A percentile compares a stretch with the other conserved stretches of the same genome.
These are phyloP conservation scores for Russula earlei DNA, from an alignment of 768 basidiomycete species.

Conservation along the genomic window DNA sequence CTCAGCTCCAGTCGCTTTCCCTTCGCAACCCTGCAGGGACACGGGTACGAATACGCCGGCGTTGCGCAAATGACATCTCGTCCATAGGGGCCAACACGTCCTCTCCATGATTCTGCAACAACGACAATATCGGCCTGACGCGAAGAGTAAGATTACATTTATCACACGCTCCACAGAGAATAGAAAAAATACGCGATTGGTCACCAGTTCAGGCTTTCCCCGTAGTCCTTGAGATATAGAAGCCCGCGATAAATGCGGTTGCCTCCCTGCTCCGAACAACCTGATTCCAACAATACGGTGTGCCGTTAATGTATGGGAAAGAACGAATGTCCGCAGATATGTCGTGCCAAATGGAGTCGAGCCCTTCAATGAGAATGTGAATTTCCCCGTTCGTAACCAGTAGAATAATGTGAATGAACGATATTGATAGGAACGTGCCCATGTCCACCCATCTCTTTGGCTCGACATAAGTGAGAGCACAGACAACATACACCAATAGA, in stretches of 20 bases:
- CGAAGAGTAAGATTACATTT: too few species aligned
- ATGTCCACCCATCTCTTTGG: too few species aligned
- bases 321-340: background rate
- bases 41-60: too few species aligned
- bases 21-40: too few species aligned
- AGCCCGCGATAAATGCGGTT: constrained; percentile 1
- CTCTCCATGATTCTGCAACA: too few species aligned
- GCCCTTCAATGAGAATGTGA: background rate
- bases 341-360: background rate
- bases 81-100: too few species aligned
- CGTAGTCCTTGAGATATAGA: background rate
- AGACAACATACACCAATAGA: too few species aligned
- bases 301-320: background rate
- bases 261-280: background rate
- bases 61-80: too few species aligned
- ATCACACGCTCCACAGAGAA: background rate
- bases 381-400: background rate
- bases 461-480: too few species aligned
- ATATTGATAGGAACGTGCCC: background rate
- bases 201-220: background rate
- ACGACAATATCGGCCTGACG: too few species aligned
- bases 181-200: background rate
- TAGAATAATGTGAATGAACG: background rate
- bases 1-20: too few species aligned
- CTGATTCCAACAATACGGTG: constrained; percentile 1